Base-by-base conservation (phyloP, 2,329 filamentous ascomycete genomes). In the Ophiostoma sp. region DNA sequence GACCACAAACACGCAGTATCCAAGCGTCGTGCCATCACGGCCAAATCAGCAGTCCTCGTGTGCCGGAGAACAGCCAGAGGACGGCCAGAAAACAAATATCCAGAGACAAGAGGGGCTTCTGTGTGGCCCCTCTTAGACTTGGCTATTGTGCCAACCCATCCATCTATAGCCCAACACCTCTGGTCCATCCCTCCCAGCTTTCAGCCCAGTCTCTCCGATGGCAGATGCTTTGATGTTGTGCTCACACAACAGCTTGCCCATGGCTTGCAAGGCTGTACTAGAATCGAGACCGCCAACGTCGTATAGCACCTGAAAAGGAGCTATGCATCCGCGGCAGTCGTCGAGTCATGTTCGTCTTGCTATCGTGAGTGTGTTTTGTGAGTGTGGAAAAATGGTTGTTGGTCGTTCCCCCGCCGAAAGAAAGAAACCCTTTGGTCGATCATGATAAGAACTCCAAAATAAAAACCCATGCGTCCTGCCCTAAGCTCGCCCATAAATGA, bases 1-100 rank as follows among this genome's bases (percentile, higher is more conserved):
- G 18, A 36, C 45, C 58, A 60, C 49, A 63, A 64, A 63, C 60
- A 67, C 67, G 14, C 55, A 60, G 14, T 71, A 70, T 70, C 70
- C 67, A 69, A 70, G 42, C 69, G 9, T 68, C 16, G 49, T 44
- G 7, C 38, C 42, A 42, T 38, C 52, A 58, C 60, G 42, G 60
- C 60, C 8, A 63, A 63, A 16, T n/a, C 60, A 11, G 60, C 40
- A 41, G 40, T n/a, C 40, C 16, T n/a, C 60, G 6, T 63, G 16
- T 63, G 60, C 60, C 9, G 40, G 8, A 41, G 36, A 40, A 42
- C 27, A 38, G 52, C 9, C 27, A 38, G 52, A 36, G 27, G 27
- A 38, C 18, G 38, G 27, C 55, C 55, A 12, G 55, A 18, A 12
- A 12, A 38, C 55, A 60, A 27, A 60, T 38, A 60, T 18, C 27